phyloP scores from a whole-genome alignment of 768 basidiomycete species.

The Boletus bicolor region DNA sequence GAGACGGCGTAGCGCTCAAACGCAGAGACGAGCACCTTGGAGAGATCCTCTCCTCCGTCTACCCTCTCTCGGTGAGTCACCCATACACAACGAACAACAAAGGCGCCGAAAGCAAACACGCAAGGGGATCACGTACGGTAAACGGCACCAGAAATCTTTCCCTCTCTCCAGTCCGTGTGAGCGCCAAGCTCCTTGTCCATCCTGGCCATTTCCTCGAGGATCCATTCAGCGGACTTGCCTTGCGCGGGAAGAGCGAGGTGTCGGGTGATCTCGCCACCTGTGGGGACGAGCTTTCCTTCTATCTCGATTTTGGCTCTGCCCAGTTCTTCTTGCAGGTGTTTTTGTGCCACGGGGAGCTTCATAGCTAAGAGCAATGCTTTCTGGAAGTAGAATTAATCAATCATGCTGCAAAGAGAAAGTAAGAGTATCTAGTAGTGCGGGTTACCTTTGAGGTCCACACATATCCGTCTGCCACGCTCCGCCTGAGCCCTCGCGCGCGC shows the following conservation, averaged over 20 bases:
- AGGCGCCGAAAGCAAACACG: neutral
- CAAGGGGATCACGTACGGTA: slow-evolving; percentile 58
- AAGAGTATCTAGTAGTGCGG: too few relatives aligned
- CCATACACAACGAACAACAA: neutral
- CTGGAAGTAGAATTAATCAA: slow-evolving; percentile 30
- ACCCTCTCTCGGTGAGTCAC: neutral
- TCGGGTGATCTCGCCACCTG: slow-evolving; percentile 57
- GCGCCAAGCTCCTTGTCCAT: slow-evolving; percentile 63
- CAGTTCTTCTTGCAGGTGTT: slow-evolving; percentile 63
- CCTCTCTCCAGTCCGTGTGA: slow-evolving; percentile 56
- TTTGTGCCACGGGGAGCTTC: slow-evolving; percentile 55
- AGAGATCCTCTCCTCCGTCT: slow-evolving; percentile 85
- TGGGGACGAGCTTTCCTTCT: slow-evolving; percentile 63
- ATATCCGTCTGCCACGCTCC: slow-evolving; percentile 27
- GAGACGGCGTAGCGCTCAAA: slow-evolving; percentile 81
- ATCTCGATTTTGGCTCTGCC: slow-evolving; percentile 61
- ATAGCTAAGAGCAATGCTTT: slow-evolving; percentile 54
- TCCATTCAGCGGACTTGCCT: slow-evolving; percentile 70
- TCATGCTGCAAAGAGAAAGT: too few relatives aligned
- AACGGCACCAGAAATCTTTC: slow-evolving; percentile 81
- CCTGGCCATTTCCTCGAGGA: slow-evolving; percentile 70
- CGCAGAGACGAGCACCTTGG: slow-evolving; percentile 74
- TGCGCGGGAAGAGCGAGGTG: slow-evolving; percentile 63
- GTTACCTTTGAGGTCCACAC: slow-evolving; percentile 26
- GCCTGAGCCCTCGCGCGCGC: slow-evolving; percentile 35